A percentile compares a stretch with the other conserved stretches of the same genome.
These are phyloP conservation scores for Fusarium proliferatum DNA, from an alignment of 2,329 filamentous ascomycete genomes.

Conservation along the genomic window DNA sequence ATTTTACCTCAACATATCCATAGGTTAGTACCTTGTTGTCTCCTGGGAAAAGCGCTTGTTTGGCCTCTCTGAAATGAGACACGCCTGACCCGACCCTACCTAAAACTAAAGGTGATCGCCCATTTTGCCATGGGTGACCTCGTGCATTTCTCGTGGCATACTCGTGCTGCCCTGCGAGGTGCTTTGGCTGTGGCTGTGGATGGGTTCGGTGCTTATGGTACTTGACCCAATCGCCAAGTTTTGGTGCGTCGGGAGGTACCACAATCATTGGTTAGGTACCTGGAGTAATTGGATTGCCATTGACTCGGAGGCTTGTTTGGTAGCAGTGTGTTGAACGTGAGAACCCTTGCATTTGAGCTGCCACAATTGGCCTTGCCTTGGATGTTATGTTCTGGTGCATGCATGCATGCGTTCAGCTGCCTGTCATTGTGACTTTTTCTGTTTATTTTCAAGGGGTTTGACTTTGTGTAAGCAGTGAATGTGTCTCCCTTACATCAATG, in stretches of 20 bases:
- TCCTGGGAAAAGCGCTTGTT: constrained; percentile 20
- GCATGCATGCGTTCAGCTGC: constrained; percentile 6
- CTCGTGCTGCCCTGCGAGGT: constrained; percentile 9
- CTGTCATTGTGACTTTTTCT: constrained; percentile 7
- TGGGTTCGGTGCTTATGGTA: constrained; percentile 2
- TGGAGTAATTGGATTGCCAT: not conserved
- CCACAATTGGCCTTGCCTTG: constrained; percentile 14
- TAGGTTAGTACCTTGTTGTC: not conserved
- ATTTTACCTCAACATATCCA: constrained; percentile 7
- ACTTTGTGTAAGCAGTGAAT: constrained; percentile 9
- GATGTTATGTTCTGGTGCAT: not conserved
- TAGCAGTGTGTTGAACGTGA: constrained; percentile 2
- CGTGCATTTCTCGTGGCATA: constrained; percentile 33
- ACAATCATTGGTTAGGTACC: not conserved
- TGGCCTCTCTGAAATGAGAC: constrained; percentile 13
- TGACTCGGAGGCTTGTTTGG: constrained; percentile 25
- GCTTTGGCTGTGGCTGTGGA: not conserved
- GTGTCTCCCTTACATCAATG: not conserved
- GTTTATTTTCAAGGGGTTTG: not conserved
- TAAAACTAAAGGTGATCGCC: constrained; percentile 23
- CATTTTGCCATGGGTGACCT: constrained; percentile 20
- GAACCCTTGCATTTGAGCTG: constrained; percentile 26
- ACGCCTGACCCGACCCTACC: not conserved
- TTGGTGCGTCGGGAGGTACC: constrained; percentile 14
- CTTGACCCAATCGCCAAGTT: constrained; percentile 15